phyloP scores from a whole-genome alignment of 2,329 filamentous ascomycete genomes.

The Aspergillus thermomutatus region DNA sequence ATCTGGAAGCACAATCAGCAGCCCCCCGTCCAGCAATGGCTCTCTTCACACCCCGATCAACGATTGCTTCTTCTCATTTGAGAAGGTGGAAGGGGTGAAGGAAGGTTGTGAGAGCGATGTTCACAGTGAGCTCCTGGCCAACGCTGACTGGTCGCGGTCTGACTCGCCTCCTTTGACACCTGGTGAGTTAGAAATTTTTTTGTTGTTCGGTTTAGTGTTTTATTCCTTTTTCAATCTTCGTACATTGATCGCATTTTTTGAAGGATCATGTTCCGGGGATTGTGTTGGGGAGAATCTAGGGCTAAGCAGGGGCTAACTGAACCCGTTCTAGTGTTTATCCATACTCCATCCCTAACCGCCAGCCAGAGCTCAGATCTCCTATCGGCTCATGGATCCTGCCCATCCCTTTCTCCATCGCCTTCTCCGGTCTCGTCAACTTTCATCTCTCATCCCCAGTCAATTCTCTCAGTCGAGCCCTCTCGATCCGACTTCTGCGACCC shows the following conservation, averaged over 20 bases:
- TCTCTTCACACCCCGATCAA: slow-evolving; percentile 79
- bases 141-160: slow-evolving; percentile 71
- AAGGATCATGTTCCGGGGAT: not conserved
- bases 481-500: slow-evolving; percentile 89
- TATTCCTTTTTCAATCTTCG: not conserved
- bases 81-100: slow-evolving; percentile 66
- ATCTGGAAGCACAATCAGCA: slow-evolving; percentile 79
- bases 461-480: slow-evolving; percentile 57
- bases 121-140: slow-evolving; percentile 68
- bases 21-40: slow-evolving; percentile 72
- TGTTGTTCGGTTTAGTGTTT: not conserved
- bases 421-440: slow-evolving; percentile 70
- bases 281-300: slow-evolving; percentile 7
- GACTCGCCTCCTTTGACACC: slow-evolving; percentile 85
- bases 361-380: slow-evolving; percentile 67
- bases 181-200: slow-evolving; percentile 59
- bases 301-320: slow-evolving; percentile 24
- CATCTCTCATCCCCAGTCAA: slow-evolving; percentile 73
- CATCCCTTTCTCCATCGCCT: slow-evolving; percentile 83
- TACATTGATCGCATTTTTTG: not conserved
- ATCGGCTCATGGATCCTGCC: slow-evolving; percentile 66
- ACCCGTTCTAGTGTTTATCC: slow-evolving; percentile 57
- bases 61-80: slow-evolving; percentile 70
- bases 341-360: slow-evolving; percentile 62
- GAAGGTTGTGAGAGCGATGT: slow-evolving; percentile 68